Percentiles rank a stretch among this genome's conserved stretches.
Evolutionary conservation across 2,329 filamentous ascomycete species (phyloP).

Genomic region (Cladosporium sp.): DNA sequence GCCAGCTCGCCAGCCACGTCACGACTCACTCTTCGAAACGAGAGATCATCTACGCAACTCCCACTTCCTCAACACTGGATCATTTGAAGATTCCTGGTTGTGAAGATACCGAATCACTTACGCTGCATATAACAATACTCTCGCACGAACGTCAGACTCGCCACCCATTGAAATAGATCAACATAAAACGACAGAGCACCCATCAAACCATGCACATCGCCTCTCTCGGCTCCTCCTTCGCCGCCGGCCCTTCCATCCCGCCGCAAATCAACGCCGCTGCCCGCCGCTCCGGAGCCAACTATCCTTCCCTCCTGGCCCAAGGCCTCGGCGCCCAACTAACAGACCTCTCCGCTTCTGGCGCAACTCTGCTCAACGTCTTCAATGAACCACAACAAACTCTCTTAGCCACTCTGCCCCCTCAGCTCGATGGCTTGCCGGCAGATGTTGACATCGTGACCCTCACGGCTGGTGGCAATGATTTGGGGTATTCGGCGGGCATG

Average conservation of each 20-base stretch:
- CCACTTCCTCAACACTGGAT: no score
- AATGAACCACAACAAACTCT: constrained; percentile 30
- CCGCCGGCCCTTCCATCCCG: constrained; percentile 31
- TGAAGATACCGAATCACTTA: no score
- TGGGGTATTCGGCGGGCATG: constrained; percentile 36
- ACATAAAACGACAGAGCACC: no score
- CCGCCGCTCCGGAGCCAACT: constrained; percentile 34
- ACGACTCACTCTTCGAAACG: no score
- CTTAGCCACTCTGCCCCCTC: constrained; percentile 31
- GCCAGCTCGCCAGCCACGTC: no score
- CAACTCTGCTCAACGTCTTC: constrained; percentile 37
- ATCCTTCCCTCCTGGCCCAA: constrained; percentile 32
- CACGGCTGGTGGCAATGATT: constrained; percentile 38
- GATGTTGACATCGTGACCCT: constrained; percentile 37
- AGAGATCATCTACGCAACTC: no score
- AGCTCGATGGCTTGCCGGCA: constrained; percentile 32
- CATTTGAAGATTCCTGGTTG: no score
- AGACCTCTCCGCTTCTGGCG: constrained; percentile 33
- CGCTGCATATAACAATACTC: no score
- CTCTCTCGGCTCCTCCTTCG: constrained; percentile 22
- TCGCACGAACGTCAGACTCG: no score
- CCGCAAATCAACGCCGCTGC: constrained; percentile 30
- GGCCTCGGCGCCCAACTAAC: constrained; percentile 27
- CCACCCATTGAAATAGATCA: no score
- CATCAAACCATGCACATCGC: constrained; percentile 13